Evolutionary conservation across 2,329 filamentous ascomycete genomes (phyloP), one percentile per base, ranked within the genome.

Genomic region (Trichoderma afroharzianum): DNA sequence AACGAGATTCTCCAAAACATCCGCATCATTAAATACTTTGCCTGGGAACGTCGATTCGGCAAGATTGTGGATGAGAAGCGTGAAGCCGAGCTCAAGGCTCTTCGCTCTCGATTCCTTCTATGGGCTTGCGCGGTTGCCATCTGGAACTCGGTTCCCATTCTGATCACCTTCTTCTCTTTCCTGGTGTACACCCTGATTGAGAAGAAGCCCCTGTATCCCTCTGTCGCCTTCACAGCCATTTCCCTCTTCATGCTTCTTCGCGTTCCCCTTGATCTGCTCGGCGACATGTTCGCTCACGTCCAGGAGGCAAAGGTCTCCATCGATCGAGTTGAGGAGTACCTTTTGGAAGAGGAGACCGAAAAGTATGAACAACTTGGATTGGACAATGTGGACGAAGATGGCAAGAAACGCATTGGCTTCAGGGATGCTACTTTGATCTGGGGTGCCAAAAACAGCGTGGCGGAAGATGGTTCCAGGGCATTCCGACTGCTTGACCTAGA

Each of bases 21-120:
- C 75, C 91, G 96, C 66, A 98, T 99, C 80, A 98, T 99, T 88
- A 99, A 99, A 80, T 99, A 96, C 81, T 99, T 99, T 80, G 95
- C 96, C 0, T 99, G 96, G 96, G 96, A 99, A 81, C 90, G 94
- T 76, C 92, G 95, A 3, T 99, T 98, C 79, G 89, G 93, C 71
- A 88, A 89, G 26, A 90, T 93, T 69, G 94, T 99, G 39, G 92
- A 97, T 73, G 95, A 98, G 80, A 98, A 97, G 83, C 90, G 96
- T 73, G 86, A 86, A 57, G 85, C 85, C 3, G 96, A 99, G 80
- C 86, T 99, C 66, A 90, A 88, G 76, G 90, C 93, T 36, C 82
- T 99, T 69, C 91, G 94, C 71, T 88, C 88, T 50, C 90, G 95
- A 72, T 99, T 97, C 82, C 90, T 97, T 74, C 85, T 98, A 50